Evolutionary conservation across 148 eudicot genomes (phyloP).

Genomic region (Heliamphora exappendiculata): DNA sequence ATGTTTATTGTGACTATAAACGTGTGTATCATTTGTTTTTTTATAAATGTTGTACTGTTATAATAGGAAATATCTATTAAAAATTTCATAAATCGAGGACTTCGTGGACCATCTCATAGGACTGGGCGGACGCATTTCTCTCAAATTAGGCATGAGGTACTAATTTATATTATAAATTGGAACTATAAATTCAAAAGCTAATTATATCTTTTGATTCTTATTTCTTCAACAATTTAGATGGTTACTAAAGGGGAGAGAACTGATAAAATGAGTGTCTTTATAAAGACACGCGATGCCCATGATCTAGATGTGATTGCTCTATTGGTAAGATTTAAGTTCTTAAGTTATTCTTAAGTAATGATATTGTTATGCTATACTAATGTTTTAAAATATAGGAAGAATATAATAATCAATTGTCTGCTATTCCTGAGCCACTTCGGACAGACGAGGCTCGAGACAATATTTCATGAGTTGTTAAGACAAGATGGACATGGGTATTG

Average conservation of each 20-base stretch:
- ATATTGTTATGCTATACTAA: too few species aligned
- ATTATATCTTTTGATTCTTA: too few species aligned
- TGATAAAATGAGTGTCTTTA: not conserved
- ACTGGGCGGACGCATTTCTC: not conserved
- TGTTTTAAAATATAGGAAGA: not conserved
- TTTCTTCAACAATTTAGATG: not conserved
- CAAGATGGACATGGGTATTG: too few species aligned
- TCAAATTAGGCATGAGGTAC: not conserved
- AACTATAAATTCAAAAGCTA: not conserved
- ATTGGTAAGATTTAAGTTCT: not conserved
- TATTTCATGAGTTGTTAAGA: not conserved
- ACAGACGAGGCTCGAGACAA: not conserved
- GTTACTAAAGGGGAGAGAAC: not conserved
- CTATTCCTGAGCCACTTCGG: not conserved
- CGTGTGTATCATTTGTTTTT: too few species aligned
- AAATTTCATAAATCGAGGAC: not conserved
- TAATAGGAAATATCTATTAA: too few species aligned
- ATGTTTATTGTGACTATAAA: too few species aligned
- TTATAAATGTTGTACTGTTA: too few species aligned
- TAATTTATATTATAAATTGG: too few species aligned
- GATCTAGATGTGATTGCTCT: not conserved
- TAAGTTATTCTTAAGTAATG: too few species aligned
- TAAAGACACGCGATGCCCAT: not conserved
- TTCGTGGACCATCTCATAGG: not conserved
- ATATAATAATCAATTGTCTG: not conserved